Evolutionary conservation across 169 alveolate species (phyloP).

Genomic region (Babesia caballi): DNA sequence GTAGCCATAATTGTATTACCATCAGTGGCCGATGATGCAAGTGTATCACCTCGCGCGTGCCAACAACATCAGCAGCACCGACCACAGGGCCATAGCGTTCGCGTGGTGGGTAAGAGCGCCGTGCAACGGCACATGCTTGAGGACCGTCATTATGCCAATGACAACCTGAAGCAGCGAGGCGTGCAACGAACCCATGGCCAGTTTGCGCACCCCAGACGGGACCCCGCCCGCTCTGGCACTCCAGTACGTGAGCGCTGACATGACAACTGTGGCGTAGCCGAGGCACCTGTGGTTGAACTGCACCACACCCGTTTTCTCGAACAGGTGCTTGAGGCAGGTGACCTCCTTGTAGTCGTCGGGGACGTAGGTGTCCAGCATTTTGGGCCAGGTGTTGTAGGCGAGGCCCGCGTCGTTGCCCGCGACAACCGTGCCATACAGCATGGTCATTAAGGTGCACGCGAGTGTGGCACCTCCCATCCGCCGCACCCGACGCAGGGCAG

Average conservation of each 20-base stretch:
- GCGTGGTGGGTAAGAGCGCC: conserved; percentile 74
- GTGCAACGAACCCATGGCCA: conserved; percentile 67
- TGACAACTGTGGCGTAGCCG: conserved; percentile 66
- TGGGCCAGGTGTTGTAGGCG: conserved; percentile 87
- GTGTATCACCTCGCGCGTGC: background rate
- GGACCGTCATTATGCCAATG: conserved; percentile 65
- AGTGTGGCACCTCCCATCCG: conserved; percentile 4
- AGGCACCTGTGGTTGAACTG: conserved; percentile 85
- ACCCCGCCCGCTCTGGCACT: conserved; percentile 38
- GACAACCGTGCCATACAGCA: conserved; percentile 78
- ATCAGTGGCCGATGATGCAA: too few relatives aligned
- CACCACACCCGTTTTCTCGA: conserved; percentile 80
- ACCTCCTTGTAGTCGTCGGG: conserved; percentile 72
- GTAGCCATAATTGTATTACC: too few relatives aligned
- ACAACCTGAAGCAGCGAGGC: conserved; percentile 68
- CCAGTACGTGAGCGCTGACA: conserved; percentile 30
- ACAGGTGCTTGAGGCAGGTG: conserved; percentile 44
- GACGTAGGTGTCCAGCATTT: conserved; percentile 74
- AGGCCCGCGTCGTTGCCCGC: conserved; percentile 87
- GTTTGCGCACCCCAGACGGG: conserved; percentile 32
- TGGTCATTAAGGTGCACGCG: conserved; percentile 54
- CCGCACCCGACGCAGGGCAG: conserved; percentile 13
- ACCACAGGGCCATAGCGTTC: conserved; percentile 70
- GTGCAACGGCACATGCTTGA: conserved; percentile 74
- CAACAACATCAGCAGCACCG: conserved; percentile 62